Evolutionary conservation across 2,329 filamentous ascomycete species (phyloP), one percentile per base, ranked within the genome.

Genomic region (Ceratocystis smalleyi): DNA sequence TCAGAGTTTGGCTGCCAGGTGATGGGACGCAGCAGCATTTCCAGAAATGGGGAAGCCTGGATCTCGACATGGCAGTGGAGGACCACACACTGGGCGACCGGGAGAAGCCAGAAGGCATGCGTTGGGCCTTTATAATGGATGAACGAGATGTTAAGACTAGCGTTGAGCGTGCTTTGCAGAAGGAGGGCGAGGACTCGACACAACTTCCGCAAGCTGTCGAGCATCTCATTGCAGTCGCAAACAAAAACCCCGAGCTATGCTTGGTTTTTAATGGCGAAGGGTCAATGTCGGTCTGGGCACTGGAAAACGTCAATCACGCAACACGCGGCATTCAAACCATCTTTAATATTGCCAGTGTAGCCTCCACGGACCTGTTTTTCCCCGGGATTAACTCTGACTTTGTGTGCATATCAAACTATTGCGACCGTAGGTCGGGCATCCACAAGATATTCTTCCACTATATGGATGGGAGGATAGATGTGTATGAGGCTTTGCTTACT

Each of bases 231-330:
- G 87, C 91, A 69, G 81, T 96, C 69, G 89, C 90, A 8, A 94
- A 92, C 67, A 86, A 86, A 62, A 88, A 82, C 64, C 89, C 91
- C 0, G 94, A 99, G 72, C 83, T 99, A 2, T 94, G 91, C 69
- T 80, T 97, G 27, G 84, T 92, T 7, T 78, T 96, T 59, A 90
- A 97, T 73, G 85, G 86, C n/a, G 78, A 81, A 59, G 92, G 92
- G 0, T 85, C 86, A 68, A 89, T 97, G 87, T 91, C 89, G 49
- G 90, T 89, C 0, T 96, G 92, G 89, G 92, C 90, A 0, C 76
- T 99, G 64, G 91, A 97, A 72, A 91, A 92, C 70, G 82, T 95
- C 22, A 86, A 87, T 43, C 85, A 83, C 69, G 89, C 86, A 70
- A 77, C 79, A 40, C 83, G 82, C 68, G 83, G 82, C 66, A 78